Conservation (phyloP, 1,139 yeast species). For the Suhomyces panamericanus region DNA sequence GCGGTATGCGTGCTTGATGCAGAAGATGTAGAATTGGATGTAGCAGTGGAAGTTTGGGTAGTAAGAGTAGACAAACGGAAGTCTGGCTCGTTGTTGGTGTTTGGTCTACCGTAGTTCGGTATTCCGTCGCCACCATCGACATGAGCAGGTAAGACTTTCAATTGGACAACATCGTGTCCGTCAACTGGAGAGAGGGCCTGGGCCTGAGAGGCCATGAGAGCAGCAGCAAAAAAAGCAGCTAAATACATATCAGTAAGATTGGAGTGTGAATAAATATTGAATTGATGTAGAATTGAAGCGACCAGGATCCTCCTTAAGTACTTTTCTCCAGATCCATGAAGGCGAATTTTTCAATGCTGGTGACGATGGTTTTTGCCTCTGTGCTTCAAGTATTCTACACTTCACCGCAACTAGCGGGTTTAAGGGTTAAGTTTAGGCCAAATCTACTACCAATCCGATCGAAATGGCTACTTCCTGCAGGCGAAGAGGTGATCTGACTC, state of each 20-base stretch:
- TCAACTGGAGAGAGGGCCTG: neutral
- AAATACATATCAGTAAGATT: neutral
- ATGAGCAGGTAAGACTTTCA: neutral
- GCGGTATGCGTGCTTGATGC: neutral
- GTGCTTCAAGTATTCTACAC: neutral
- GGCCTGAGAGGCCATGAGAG: neutral
- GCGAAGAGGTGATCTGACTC: no score
- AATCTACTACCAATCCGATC: no score
- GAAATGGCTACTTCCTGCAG: no score
- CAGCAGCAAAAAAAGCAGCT: neutral
- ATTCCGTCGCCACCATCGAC: neutral
- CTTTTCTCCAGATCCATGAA: neutral
- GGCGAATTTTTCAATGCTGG: no score
- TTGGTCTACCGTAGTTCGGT: neutral
- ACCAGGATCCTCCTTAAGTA: neutral
- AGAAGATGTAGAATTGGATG: neutral
- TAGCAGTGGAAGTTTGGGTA: neutral
- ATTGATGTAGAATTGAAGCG: neutral
- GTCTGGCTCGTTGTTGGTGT: neutral
- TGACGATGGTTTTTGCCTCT: neutral
- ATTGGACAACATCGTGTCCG: neutral
- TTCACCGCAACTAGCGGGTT: no score
- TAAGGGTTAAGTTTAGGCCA: no score
- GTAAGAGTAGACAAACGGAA: neutral
- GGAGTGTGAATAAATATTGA: neutral